A percentile compares a stretch with the other conserved stretches of the same genome.
These are phyloP conservation scores for Yamadazyma ubonensis DNA, from an alignment of 805 yeast genomes.

Conservation along the genomic window DNA sequence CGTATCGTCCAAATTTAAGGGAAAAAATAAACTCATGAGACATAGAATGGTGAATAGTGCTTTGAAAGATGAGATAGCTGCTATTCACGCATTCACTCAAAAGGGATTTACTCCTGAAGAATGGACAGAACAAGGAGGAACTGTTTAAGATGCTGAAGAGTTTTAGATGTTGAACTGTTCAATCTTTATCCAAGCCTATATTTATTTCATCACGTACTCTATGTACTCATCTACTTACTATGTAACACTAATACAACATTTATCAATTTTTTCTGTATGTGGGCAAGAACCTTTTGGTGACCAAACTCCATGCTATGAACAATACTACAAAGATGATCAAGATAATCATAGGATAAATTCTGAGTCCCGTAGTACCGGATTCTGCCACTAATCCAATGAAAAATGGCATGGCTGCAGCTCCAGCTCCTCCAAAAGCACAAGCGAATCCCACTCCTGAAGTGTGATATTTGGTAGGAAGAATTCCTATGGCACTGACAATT, in stretches of 20 bases:
- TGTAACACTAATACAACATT: constrained; percentile 6
- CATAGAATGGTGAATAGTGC: constrained; percentile 82
- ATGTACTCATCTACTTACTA: constrained; percentile 2
- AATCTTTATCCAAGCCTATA: no score
- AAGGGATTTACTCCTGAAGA: constrained; percentile 86
- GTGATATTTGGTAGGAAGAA: constrained; percentile 59
- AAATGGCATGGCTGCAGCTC: constrained; percentile 75
- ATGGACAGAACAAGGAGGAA: constrained; percentile 55
- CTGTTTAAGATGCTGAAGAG: no score
- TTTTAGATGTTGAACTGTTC: no score
- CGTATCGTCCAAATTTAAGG: constrained; percentile 67
- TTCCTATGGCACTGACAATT: constrained; percentile 59
- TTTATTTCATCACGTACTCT: constrained; percentile 3
- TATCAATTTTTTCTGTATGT: constrained; percentile 7
- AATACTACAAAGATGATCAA: constrained; percentile 24
- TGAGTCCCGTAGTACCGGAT: constrained; percentile 31
- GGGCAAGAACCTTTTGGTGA: constrained; percentile 16
- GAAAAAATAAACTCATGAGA: constrained; percentile 81
- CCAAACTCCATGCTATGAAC: constrained; percentile 25
- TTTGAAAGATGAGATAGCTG: constrained; percentile 78
- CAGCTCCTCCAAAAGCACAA: constrained; percentile 79
- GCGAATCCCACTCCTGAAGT: constrained; percentile 71
- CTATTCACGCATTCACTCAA: constrained; percentile 94
- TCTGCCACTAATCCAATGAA: constrained; percentile 52
- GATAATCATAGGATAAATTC: constrained; percentile 31